phyloP scores from a whole-genome alignment of 805 yeast species.

The Wickerhamomyces silvicola region DNA sequence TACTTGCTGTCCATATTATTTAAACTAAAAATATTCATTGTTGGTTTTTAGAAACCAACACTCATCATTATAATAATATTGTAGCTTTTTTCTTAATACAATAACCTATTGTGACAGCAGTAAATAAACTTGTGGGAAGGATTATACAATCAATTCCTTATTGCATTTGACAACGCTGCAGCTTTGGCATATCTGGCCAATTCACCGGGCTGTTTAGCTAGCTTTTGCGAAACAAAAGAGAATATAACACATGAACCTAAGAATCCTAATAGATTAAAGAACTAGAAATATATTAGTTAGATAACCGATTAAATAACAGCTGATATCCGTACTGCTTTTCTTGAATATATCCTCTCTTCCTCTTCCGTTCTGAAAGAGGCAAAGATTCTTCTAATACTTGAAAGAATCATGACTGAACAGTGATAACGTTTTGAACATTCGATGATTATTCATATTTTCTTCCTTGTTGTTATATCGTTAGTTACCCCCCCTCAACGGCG shows the following conservation, averaged over 20 bases:
- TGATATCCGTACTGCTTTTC: constrained; percentile 48
- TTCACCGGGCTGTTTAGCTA: constrained; percentile 23
- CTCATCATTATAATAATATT: no score
- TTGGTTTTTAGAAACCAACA: no score
- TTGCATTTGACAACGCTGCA: constrained; percentile 16
- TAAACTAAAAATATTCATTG: no score
- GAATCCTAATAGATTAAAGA: constrained; percentile 72
- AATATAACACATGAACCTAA: constrained; percentile 75
- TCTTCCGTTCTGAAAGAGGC: constrained; percentile 82
- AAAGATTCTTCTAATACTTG: constrained; percentile 71
- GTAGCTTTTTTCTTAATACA: no score
- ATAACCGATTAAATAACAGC: background rate
- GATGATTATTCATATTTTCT: constrained; percentile 10
- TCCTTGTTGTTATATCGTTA: background rate
- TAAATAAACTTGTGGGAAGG: constrained; percentile 4
- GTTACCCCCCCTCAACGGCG: background rate
- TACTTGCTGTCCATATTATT: no score
- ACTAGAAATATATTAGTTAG: constrained; percentile 23
- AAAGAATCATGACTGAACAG: constrained; percentile 44
- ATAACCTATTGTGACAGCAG: no score
- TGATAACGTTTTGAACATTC: constrained; percentile 13
- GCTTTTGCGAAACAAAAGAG: constrained; percentile 67
- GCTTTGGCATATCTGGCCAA: constrained; percentile 18
- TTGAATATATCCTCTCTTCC: constrained; percentile 70
- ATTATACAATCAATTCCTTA: no score